phyloP scores from a whole-genome alignment of 129 eudicot species.

The Arctium minus region DNA sequence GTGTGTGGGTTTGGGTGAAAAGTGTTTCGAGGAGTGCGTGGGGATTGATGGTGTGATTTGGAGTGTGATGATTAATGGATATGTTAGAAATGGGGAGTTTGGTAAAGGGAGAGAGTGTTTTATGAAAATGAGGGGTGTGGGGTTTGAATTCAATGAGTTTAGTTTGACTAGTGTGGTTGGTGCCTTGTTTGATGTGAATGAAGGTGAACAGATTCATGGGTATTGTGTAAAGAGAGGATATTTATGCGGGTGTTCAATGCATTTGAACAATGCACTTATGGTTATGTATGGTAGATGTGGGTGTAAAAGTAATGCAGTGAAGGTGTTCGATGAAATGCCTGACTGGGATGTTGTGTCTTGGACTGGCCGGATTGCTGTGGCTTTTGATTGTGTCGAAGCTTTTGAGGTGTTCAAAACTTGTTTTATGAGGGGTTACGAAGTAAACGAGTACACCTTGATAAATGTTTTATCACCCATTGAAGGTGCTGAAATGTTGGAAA shows the following conservation, averaged over 20 bases:
- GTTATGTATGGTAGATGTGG: conserved; percentile 47
- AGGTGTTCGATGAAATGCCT: conserved; percentile 52
- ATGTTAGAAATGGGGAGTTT: conserved; percentile 39
- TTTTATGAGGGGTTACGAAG: conserved; percentile 22
- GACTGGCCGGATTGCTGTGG: conserved; percentile 39
- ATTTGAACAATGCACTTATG: conserved; percentile 46
- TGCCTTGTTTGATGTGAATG: conserved; percentile 31
- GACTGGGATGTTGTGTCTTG: conserved; percentile 47
- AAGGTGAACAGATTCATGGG: conserved; percentile 48
- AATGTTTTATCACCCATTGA: conserved; percentile 34
- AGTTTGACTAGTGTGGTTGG: conserved; percentile 36
- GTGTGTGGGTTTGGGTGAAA: conserved; percentile 29
- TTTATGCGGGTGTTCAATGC: conserved; percentile 36
- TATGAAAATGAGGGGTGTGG: conserved; percentile 30
- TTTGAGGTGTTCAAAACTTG: conserved; percentile 25
- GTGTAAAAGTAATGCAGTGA: conserved; percentile 23
- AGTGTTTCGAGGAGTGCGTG: conserved; percentile 46
- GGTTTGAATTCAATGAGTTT: conserved; percentile 43
- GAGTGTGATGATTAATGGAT: conserved; percentile 52
- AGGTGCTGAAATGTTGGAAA: conserved; percentile 14
- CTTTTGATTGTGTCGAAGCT: conserved; percentile 44
- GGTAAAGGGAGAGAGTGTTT: conserved; percentile 29
- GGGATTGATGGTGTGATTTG: conserved; percentile 44
- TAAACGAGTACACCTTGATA: conserved; percentile 39
- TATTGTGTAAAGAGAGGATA: conserved; percentile 33